Evolutionary conservation across 2,329 filamentous ascomycete species (phyloP).

Genomic region (Xylariaceae sp.): DNA sequence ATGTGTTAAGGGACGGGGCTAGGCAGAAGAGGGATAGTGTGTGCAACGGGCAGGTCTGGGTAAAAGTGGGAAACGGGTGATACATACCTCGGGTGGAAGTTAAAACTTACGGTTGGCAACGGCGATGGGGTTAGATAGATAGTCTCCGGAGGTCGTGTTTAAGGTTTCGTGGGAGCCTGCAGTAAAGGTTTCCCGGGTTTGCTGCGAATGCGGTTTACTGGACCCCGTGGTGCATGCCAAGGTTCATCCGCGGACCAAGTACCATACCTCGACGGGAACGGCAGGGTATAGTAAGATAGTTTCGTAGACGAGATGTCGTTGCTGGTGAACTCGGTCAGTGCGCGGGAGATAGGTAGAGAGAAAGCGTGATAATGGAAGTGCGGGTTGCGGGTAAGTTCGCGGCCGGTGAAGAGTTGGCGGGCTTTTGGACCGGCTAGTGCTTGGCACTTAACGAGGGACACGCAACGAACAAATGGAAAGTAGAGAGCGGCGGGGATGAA

Average conservation of each 20-base stretch:
- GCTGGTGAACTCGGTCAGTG: neutral
- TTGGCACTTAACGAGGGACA: neutral
- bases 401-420: neutral
- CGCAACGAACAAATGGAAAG: no score
- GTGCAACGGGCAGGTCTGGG: neutral
- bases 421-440: neutral
- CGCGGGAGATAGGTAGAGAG: slow-evolving; percentile 1
- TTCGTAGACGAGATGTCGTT: neutral
- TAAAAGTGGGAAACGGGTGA: neutral
- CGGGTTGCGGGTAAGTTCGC: neutral
- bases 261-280: neutral
- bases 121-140: neutral
- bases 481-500: no score
- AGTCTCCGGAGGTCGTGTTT: neutral
- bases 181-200: neutral
- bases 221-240: neutral
- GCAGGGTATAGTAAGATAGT: neutral
- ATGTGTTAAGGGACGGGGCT: neutral
- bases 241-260: slow-evolving; percentile 3
- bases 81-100: neutral
- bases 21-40: neutral
- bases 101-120: neutral
- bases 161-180: neutral
- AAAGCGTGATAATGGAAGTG: slow-evolving; percentile 2
- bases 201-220: slow-evolving; percentile 1